These are phyloP conservation scores for Peribolospora baueri DNA, from an alignment of 768 basidiomycete genomes.

Conservation along the genomic window DNA sequence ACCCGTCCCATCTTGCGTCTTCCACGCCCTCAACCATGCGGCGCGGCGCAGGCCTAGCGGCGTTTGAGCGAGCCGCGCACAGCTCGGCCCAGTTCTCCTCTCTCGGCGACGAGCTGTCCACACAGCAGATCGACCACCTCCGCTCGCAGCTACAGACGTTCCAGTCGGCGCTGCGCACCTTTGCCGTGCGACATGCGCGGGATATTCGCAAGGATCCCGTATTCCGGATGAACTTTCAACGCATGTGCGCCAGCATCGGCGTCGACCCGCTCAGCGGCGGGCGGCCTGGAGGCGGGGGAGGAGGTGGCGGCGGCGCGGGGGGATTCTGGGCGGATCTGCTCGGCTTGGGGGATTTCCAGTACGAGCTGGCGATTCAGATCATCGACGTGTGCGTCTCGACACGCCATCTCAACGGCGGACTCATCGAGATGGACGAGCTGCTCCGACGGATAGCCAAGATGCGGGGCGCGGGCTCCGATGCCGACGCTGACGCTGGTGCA, in stretches of 20 bases:
- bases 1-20: too few relatives aligned
- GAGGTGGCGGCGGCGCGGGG: slow-evolving; percentile 10
- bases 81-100: slow-evolving; percentile 55
- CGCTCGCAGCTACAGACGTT: slow-evolving; percentile 63
- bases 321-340: slow-evolving; percentile 83
- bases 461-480: not conserved
- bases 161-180: slow-evolving; percentile 49
- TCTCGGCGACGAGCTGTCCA: slow-evolving; percentile 54
- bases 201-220: slow-evolving; percentile 60
- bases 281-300: slow-evolving; percentile 28
- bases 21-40: not conserved
- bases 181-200: slow-evolving; percentile 59
- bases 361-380: slow-evolving; percentile 62
- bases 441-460: not conserved
- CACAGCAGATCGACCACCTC: slow-evolving; percentile 50
- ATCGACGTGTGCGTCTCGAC: slow-evolving; percentile 23
- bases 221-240: slow-evolving; percentile 76
- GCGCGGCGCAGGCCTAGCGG: slow-evolving; percentile 62
- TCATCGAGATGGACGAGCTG: slow-evolving; percentile 72
- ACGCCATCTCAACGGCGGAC: slow-evolving; percentile 47
- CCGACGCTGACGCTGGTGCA: not conserved
- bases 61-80: slow-evolving; percentile 66
- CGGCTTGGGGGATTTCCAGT: slow-evolving; percentile 61
- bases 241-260: slow-evolving; percentile 84
- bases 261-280: slow-evolving; percentile 84